Conservation (phyloP, 257 asterid species). For the Solanum tarapatanum region DNA sequence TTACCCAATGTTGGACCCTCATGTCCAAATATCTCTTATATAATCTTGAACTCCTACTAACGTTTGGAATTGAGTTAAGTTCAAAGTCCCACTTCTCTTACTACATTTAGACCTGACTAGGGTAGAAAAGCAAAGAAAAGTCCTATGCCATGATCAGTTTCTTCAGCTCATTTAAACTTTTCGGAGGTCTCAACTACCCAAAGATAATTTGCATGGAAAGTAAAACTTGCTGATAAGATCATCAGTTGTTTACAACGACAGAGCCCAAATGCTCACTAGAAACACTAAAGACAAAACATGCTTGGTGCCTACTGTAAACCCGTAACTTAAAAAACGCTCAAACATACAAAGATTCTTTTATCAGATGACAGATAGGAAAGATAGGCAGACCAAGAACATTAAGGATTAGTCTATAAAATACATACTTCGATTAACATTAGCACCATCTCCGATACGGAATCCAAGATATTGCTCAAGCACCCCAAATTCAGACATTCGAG, state of each 20-base stretch:
- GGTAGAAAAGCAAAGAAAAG: neutral
- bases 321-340: neutral
- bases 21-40: neutral
- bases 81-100: neutral
- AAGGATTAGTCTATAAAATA: neutral
- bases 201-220: neutral
- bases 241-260: neutral
- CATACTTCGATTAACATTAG: slow-evolving; percentile 45
- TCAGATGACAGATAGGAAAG: neutral
- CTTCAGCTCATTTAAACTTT: neutral
- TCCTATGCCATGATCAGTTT: neutral
- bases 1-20: neutral
- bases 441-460: slow-evolving; percentile 51
- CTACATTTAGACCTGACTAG: neutral
- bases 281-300: neutral
- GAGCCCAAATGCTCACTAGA: neutral
- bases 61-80: neutral
- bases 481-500: slow-evolving; percentile 58
- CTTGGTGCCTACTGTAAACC: neutral
- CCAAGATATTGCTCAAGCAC: slow-evolving; percentile 91
- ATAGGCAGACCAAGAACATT: neutral
- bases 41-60: neutral
- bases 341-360: neutral
- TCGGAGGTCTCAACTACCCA: neutral
- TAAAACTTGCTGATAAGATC: neutral